A percentile compares a stretch with the other conserved stretches of the same genome.
Evolutionary conservation across 2,329 filamentous ascomycete species (phyloP).

Genomic region (Alternaria tenuissima): DNA sequence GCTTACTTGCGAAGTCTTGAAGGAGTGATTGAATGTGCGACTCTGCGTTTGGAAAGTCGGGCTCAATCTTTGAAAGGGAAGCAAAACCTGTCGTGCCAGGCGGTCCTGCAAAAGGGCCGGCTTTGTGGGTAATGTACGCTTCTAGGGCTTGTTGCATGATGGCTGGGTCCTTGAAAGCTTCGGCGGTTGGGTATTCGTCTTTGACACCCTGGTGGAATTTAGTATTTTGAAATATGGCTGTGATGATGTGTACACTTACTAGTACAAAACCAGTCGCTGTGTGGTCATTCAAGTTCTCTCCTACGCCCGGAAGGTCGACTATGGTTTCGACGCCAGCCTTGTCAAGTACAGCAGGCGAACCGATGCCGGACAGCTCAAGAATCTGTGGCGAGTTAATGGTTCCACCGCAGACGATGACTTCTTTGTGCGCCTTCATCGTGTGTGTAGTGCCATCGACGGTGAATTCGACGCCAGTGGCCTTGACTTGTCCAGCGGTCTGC

Average conservation of each 20-base stretch:
- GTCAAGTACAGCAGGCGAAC: constrained; percentile 33
- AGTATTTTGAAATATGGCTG: not conserved
- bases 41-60: constrained; percentile 28
- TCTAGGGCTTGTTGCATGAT: constrained; percentile 38
- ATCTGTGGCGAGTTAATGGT: constrained; percentile 42
- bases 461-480: constrained; percentile 49
- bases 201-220: constrained; percentile 27
- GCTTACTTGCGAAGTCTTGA: constrained; percentile 21
- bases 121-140: constrained; percentile 38
- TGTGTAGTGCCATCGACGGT: constrained; percentile 46
- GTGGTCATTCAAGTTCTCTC: constrained; percentile 51
- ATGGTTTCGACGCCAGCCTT: constrained; percentile 38
- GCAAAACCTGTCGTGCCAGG: constrained; percentile 38
- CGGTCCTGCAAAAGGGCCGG: constrained; percentile 37
- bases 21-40: constrained; percentile 32
- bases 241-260: constrained; percentile 15
- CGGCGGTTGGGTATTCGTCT: constrained; percentile 38
- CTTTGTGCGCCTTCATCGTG: constrained; percentile 36
- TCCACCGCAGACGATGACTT: constrained; percentile 43
- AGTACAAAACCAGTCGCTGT: constrained; percentile 28
- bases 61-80: constrained; percentile 30
- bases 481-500: constrained; percentile 53
- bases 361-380: constrained; percentile 46
- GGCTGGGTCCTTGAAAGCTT: constrained; percentile 31
- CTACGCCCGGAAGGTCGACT: constrained; percentile 42